These are phyloP conservation scores for Flaveria ramosissima DNA, from an alignment of 129 eudicot species.

Conservation along the genomic window DNA sequence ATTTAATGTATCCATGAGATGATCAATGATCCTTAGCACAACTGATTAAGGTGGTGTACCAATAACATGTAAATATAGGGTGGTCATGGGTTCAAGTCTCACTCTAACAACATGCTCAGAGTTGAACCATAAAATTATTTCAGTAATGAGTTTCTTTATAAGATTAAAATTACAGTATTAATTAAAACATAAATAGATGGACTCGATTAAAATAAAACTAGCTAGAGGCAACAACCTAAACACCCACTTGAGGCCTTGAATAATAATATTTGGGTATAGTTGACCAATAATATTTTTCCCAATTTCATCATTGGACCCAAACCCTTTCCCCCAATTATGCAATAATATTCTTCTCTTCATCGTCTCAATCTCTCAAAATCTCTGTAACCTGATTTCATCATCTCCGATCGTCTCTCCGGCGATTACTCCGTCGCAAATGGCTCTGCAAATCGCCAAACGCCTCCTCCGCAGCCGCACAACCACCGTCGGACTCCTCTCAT, in stretches of 20 bases:
- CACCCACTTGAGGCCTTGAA: background rate
- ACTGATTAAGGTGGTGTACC: too few species aligned
- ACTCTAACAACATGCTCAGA: too few species aligned
- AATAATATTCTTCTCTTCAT: slow-evolving; percentile 24
- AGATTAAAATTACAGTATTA: too few species aligned
- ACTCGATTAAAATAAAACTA: too few species aligned
- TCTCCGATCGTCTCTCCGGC: slow-evolving; percentile 27
- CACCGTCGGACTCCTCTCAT: slow-evolving; percentile 26
- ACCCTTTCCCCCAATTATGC: slow-evolving; percentile 24
- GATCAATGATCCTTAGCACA: too few species aligned
- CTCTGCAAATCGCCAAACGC: slow-evolving; percentile 67
- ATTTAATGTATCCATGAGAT: too few species aligned
- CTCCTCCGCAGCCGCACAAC: slow-evolving; percentile 52
- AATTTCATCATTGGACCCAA: background rate
- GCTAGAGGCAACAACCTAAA: background rate
- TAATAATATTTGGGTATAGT: background rate
- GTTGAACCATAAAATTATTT: too few species aligned
- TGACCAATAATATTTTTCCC: background rate
- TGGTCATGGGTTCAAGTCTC: too few species aligned
- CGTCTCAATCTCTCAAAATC: slow-evolving; percentile 8
- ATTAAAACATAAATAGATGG: too few species aligned
- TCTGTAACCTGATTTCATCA: slow-evolving; percentile 18
- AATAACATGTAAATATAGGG: too few species aligned
- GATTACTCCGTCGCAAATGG: slow-evolving; percentile 47
- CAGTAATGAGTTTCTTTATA: too few species aligned